These are phyloP conservation scores for Rheum nobile DNA, from an alignment of 148 eudicot species.

Conservation along the genomic window DNA sequence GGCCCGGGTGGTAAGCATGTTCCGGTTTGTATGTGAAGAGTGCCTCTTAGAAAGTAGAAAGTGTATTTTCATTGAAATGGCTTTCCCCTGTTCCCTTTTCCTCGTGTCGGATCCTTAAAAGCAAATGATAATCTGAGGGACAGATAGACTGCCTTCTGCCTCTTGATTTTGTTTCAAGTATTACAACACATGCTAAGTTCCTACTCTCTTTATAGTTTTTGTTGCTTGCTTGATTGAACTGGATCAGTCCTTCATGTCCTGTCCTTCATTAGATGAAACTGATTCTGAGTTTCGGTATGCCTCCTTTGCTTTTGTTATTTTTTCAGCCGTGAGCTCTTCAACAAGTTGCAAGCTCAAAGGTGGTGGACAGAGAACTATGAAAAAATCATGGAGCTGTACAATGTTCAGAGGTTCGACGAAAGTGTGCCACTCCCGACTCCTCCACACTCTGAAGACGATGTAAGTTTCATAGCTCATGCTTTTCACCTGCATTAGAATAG, in stretches of 20 bases:
- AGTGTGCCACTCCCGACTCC: slow-evolving; percentile 53
- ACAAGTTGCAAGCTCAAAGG: slow-evolving; percentile 96
- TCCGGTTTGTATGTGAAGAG: not conserved
- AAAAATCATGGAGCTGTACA: slow-evolving; percentile 85
- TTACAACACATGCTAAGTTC: not conserved
- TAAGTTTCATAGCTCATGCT: slow-evolving; percentile 14
- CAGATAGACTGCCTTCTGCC: not conserved
- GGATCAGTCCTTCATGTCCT: not conserved
- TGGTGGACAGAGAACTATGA: slow-evolving; percentile 98
- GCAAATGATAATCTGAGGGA: not conserved
- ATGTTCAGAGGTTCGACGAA: slow-evolving; percentile 65
- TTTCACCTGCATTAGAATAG: not conserved
- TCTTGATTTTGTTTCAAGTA: not conserved
- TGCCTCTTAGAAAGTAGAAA: not conserved
- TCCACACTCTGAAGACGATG: slow-evolving; percentile 62
- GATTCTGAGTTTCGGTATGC: not conserved
- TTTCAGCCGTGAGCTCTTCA: slow-evolving; percentile 84
- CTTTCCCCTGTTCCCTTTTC: not conserved
- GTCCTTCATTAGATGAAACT: not conserved
- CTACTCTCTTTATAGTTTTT: not conserved
- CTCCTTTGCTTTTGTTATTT: slow-evolving; percentile 7
- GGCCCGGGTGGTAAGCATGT: not conserved
- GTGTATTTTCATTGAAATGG: not conserved
- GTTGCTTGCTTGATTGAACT: not conserved
- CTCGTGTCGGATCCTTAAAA: not conserved